Conservation (phyloP, 148 eudicot genomes). For the Rhododendron mucronatum region DNA sequence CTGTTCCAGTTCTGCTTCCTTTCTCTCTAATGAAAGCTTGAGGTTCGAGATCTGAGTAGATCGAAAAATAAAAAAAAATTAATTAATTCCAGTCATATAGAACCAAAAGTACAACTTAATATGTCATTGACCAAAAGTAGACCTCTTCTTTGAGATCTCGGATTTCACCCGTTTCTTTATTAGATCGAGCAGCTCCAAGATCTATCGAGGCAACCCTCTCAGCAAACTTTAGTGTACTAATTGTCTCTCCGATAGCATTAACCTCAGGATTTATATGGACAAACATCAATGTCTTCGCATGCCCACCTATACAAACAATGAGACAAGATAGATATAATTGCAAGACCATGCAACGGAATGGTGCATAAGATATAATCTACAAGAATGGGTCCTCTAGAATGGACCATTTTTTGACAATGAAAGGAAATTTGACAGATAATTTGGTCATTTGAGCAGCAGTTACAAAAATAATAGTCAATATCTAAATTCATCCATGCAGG, state of each 20-base stretch:
- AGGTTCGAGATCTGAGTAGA: slow-evolving; percentile 64
- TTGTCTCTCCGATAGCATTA: slow-evolving; percentile 76
- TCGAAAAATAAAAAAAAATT: not conserved
- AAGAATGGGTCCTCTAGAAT: not conserved
- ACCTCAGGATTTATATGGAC: slow-evolving; percentile 89
- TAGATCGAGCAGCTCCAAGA: slow-evolving; percentile 86
- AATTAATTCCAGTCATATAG: not conserved
- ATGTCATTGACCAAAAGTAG: slow-evolving; percentile 9
- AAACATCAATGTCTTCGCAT: slow-evolving; percentile 96
- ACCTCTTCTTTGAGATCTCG: slow-evolving; percentile 92
- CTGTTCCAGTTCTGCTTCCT: slow-evolving; percentile 75
- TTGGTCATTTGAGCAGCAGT: not conserved
- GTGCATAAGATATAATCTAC: not conserved
- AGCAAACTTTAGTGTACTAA: slow-evolving; percentile 92
- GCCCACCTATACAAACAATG: slow-evolving; percentile 60
- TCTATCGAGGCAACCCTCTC: slow-evolving; percentile 92
- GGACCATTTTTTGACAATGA: not conserved
- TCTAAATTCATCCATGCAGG: not conserved
- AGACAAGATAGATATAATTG: slow-evolving; percentile 7
- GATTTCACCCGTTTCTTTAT: slow-evolving; percentile 86
- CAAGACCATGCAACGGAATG: not conserved
- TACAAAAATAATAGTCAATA: not conserved
- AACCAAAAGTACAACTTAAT: not conserved
- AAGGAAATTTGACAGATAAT: not conserved
- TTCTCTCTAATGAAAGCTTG: slow-evolving; percentile 64